Evolutionary conservation across 169 alveolate species (phyloP).

Genomic region (Plasmodium inui): DNA sequence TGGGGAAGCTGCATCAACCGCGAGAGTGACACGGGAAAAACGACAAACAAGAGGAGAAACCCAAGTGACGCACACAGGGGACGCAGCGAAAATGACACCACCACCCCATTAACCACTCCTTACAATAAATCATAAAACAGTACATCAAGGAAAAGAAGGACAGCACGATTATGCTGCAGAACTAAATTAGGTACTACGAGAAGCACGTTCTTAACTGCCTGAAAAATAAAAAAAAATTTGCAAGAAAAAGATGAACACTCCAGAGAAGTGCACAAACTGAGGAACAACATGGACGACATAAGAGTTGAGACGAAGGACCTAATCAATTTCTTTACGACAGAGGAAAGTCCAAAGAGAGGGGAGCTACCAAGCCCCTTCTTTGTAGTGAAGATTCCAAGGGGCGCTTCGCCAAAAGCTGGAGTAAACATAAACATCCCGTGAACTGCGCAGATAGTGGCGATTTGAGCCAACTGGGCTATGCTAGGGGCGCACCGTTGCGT

Average conservation of each 20-base stretch:
- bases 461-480: neutral
- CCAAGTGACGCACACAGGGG: neutral
- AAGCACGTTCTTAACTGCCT: constrained; percentile 7
- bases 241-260: neutral
- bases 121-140: neutral
- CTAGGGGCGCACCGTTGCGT: neutral
- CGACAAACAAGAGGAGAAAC: neutral
- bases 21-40: neutral
- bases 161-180: neutral
- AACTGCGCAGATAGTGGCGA: neutral
- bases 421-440: neutral
- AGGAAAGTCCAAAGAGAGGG: neutral
- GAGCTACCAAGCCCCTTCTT: neutral
- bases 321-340: constrained; percentile 9
- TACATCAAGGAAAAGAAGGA: neutral
- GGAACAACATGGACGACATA: neutral
- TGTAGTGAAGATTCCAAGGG: neutral
- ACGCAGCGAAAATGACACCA: neutral
- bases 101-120: neutral
- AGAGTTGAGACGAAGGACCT: constrained; percentile 8
- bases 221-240: neutral
- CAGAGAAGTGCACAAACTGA: neutral
- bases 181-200: neutral
- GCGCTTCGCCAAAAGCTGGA: neutral
- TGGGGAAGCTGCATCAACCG: neutral